Evolutionary conservation across 2,329 filamentous ascomycete species (phyloP), one percentile per base, ranked within the genome.

Genomic region (Calonectria crousiana): DNA sequence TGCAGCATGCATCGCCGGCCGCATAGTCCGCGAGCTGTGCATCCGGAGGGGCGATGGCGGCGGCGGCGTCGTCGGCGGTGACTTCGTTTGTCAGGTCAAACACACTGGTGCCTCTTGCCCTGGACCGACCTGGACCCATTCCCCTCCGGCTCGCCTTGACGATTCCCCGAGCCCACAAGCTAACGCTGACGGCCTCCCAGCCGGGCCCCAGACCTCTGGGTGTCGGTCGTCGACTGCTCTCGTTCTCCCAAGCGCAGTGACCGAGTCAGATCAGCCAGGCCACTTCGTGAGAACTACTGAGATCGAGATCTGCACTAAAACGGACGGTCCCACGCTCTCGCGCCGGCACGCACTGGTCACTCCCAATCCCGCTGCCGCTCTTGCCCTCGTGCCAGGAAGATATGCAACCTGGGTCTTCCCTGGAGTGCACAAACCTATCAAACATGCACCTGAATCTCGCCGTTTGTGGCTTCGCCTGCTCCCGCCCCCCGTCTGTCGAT

Each of bases 271-370:
- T 76, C 74, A 78, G 58, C 71, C 70, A 75, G 72, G 72, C 74
- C 78, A 76, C 62, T 67, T 74, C 73, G 75, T 67, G 74, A 78
- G 73, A 75, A 73, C 75, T 73, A 62, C 66, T 69, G 69, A 74
- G 76, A 81, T 81, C 79, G 77, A 76, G 79, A 81, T 81, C 78
- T 81, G 65, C 78, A 78, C 78, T 80, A 79, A 79, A 75, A 75
- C 73, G 66, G 75, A 72, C 72, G 58, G 71, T 80, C 52, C 74
- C 72, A 77, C 68, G 75, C 75, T 74, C 67, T 73, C 56, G 62
- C 75, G 56, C 18, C 52, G 30, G 56, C 56, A 62, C 56, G 56
- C 75, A 73, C 73, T 74, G 73, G 41, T 68, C 69, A 56, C 64
- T 74, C 76, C 75, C 74, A 74, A 76, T 78, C 77, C 77, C 69